These are phyloP conservation scores for Podospora tetraspora DNA, from an alignment of 495 filamentous ascomycete genomes.

Conservation along the genomic window DNA sequence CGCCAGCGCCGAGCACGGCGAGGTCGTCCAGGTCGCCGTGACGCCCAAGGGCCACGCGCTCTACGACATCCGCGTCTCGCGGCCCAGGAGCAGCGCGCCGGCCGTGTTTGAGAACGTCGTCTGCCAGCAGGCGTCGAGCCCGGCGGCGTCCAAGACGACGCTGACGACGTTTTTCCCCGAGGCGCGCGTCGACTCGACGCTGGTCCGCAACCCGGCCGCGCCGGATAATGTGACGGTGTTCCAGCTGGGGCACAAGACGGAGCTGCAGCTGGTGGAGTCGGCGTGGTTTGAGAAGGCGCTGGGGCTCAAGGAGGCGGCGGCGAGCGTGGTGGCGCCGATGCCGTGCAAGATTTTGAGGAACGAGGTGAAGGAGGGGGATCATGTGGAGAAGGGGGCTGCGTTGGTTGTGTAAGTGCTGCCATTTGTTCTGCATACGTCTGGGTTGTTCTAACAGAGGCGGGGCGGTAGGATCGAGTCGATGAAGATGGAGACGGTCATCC, in stretches of 20 bases:
- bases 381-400: slow-evolving; percentile 77
- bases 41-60: slow-evolving; percentile 55
- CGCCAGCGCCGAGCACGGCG: slow-evolving; percentile 39
- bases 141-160: slow-evolving; percentile 27
- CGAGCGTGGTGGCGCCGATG: slow-evolving; percentile 85
- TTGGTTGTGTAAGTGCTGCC: slow-evolving; percentile 76
- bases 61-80: slow-evolving; percentile 62
- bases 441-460: slow-evolving; percentile 18
- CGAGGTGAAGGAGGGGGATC: slow-evolving; percentile 72
- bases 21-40: slow-evolving; percentile 53
- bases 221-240: slow-evolving; percentile 69
- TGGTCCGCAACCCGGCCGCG: slow-evolving; percentile 57
- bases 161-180: slow-evolving; percentile 64
- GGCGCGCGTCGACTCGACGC: slow-evolving; percentile 72
- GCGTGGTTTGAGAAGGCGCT: slow-evolving; percentile 82
- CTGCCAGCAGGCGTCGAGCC: slow-evolving; percentile 27
- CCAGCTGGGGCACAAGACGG: slow-evolving; percentile 73
- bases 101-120: slow-evolving; percentile 42
- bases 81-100: slow-evolving; percentile 26
- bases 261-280: slow-evolving; percentile 60
- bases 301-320: slow-evolving; percentile 70
- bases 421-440: too few species aligned
- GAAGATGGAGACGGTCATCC: slow-evolving; percentile 99
- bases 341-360: slow-evolving; percentile 88
- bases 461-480: slow-evolving; percentile 77